These are phyloP conservation scores for Clonostachys byssicola DNA, from an alignment of 2,329 filamentous ascomycete species.

Conservation along the genomic window DNA sequence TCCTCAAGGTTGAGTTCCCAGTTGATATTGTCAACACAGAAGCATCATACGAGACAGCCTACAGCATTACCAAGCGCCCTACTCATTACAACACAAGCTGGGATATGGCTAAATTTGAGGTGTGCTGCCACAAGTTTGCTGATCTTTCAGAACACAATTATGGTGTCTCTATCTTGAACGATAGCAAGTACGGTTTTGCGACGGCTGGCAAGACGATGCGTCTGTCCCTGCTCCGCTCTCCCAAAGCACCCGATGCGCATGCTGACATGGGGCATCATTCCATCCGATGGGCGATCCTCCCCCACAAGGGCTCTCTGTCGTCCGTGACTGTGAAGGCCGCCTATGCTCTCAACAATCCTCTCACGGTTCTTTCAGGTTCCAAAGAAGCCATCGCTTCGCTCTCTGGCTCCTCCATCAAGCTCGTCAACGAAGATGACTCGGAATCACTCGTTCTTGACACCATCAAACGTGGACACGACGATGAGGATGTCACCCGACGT, in stretches of 20 bases:
- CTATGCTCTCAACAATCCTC: slow-evolving; percentile 85
- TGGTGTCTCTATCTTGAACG: slow-evolving; percentile 89
- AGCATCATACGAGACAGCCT: slow-evolving; percentile 93
- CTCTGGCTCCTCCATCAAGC: slow-evolving; percentile 48
- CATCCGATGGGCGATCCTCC: slow-evolving; percentile 88
- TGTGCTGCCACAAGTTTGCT: slow-evolving; percentile 92
- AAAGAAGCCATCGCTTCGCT: slow-evolving; percentile 16
- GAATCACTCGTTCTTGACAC: slow-evolving; percentile 76
- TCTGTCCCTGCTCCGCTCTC: slow-evolving; percentile 76
- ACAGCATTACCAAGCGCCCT: slow-evolving; percentile 80
- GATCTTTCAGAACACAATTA: slow-evolving; percentile 86
- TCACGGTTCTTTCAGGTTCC: slow-evolving; percentile 34
- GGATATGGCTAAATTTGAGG: slow-evolving; percentile 98
- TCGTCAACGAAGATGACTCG: slow-evolving; percentile 52
- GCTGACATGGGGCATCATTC: slow-evolving; percentile 89
- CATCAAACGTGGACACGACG: slow-evolving; percentile 90
- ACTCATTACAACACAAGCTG: slow-evolving; percentile 97
- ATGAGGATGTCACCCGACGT: slow-evolving; percentile 64
- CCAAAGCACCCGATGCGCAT: slow-evolving; percentile 89
- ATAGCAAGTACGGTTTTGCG: slow-evolving; percentile 94
- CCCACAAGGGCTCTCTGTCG: slow-evolving; percentile 71
- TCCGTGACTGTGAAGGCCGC: slow-evolving; percentile 75
- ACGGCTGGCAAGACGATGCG: slow-evolving; percentile 88
- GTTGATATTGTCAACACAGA: slow-evolving; percentile 88
- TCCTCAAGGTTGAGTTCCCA: slow-evolving; percentile 97